Evolutionary conservation across 2,329 filamentous ascomycete species (phyloP), one percentile per base, ranked within the genome.

Genomic region (Exophiala mesophila): DNA sequence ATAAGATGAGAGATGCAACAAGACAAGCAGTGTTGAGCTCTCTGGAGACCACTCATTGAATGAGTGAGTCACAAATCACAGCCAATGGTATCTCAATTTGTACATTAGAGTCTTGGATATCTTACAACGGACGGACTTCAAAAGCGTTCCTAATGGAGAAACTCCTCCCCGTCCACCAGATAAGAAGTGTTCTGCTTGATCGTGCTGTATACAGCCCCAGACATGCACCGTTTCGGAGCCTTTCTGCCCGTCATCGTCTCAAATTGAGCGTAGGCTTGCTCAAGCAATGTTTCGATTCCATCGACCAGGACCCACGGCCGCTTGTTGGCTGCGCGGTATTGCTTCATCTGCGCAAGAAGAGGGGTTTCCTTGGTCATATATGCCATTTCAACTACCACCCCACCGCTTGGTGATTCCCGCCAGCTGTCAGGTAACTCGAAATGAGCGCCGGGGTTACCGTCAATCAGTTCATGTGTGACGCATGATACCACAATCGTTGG

Each of bases 181-280:
- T 47, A 50, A 9, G 44, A 43, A 5, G 35, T 38, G 24, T 49
- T 53, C 7, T 46, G 23, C 13, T 41, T 12, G 12, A 55, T 38
- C 16, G 42, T 35, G 7, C 16, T 29, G 17, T 47, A 31, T 9
- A 83, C 79, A 54, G 81, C 80, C 30, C 77, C 69, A 47, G 82
- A 74, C 85, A 90, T 89, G 26, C 84, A 62, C 32, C 77, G 68
- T 18, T 84, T 74, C 2, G 84, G 84, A 12, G 83, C 83, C 60
- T 82, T 76, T 34, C 83, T 71, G 0, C 84, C 85, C 0, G 85
- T 88, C 59, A 89, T 87, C 2, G 89, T 64, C 62, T 90, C 85
- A 57, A 89, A 90, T 55, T 89, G 85, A 1, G 85, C 84, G 62
- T 85, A 85, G 0, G 82, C 85, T 58, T 89, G 85, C 59, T 89